Evolutionary conservation across 495 filamentous ascomycete species (phyloP).

Genomic region (Acidomyces sp.): DNA sequence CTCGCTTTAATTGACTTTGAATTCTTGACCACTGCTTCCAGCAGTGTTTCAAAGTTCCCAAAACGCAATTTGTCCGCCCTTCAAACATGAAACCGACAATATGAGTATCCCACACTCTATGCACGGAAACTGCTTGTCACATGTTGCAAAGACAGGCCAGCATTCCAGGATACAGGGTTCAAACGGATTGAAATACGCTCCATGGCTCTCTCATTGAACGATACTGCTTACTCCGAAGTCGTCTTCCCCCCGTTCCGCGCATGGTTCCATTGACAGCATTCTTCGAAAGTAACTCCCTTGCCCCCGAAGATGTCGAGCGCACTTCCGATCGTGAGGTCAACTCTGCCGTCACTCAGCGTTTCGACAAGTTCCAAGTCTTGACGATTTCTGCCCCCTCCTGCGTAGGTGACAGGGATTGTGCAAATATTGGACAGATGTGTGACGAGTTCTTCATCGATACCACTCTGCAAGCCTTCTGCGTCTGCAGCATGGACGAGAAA

Average conservation of each 20-base stretch:
- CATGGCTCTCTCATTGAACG: too few relatives aligned
- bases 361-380: slow-evolving; percentile 71
- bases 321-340: slow-evolving; percentile 92
- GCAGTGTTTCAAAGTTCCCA: too few relatives aligned
- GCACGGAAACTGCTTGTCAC: too few relatives aligned
- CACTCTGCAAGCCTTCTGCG: slow-evolving; percentile 80
- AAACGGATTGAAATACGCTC: too few relatives aligned
- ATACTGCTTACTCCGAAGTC: background rate
- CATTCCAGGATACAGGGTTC: too few relatives aligned
- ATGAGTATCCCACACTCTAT: too few relatives aligned
- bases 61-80: too few relatives aligned
- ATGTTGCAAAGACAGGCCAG: too few relatives aligned
- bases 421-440: slow-evolving; percentile 68
- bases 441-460: slow-evolving; percentile 79
- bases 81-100: too few relatives aligned
- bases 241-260: background rate
- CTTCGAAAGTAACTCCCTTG: slow-evolving; percentile 65
- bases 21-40: too few relatives aligned
- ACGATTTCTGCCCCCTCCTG: slow-evolving; percentile 73
- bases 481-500: slow-evolving; percentile 99
- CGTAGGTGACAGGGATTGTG: slow-evolving; percentile 85
- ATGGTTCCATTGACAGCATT: slow-evolving; percentile 77
- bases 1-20: too few relatives aligned
- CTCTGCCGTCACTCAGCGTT: slow-evolving; percentile 57
- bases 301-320: slow-evolving; percentile 94